Base-by-base conservation (phyloP, 495 filamentous ascomycete species). In the Hyaloscypha variabilis region DNA sequence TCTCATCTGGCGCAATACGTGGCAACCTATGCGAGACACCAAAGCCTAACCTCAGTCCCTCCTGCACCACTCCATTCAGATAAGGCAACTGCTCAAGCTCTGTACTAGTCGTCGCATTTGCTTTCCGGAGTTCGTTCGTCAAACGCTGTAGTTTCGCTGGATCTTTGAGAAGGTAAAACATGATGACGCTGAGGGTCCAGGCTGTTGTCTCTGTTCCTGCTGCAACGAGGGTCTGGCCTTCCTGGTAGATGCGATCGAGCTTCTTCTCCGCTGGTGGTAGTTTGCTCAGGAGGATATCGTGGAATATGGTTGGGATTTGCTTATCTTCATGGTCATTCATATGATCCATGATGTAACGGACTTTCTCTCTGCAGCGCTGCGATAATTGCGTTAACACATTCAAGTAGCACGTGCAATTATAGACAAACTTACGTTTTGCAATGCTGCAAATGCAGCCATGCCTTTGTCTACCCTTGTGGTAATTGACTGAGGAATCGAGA, bases 41-140 rank as follows among this genome's bases (percentile, higher is more conserved):
- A 31, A 75, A 76, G 0, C 75, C 75, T n/a, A 82, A 71, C 17
- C 81, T 73, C 24, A 81, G 66, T 30, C 36, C 72, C 54, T 67
- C 65, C 34, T 58, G 51, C 8, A 67, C 26, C 3, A 67, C 54
- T 30, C 57, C 49, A 14, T 30, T 50, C 4, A 66, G 29, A 46
- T 66, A 63, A 6, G 67, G 67, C 4, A 66, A 34, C 6, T 63
- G 69, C 25, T 82, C 73, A 8, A 81, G 71, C 0, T 77, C 77
- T 31, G 67, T 71, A 10, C 60, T 21, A 50, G 71, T 52, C 26
- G 77, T 54, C 36, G 58, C 50, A 23, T 59, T 39, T 1, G 63
- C 63, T 8, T 57, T 55, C 6, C 53, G 19, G 6, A 80, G 64
- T 21, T 77, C 77, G 1, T 66, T 56, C 61, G 67, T 70, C 31